These are phyloP conservation scores for Aspergillus neoniger DNA, from an alignment of 2,329 filamentous ascomycete species.

Conservation along the genomic window DNA sequence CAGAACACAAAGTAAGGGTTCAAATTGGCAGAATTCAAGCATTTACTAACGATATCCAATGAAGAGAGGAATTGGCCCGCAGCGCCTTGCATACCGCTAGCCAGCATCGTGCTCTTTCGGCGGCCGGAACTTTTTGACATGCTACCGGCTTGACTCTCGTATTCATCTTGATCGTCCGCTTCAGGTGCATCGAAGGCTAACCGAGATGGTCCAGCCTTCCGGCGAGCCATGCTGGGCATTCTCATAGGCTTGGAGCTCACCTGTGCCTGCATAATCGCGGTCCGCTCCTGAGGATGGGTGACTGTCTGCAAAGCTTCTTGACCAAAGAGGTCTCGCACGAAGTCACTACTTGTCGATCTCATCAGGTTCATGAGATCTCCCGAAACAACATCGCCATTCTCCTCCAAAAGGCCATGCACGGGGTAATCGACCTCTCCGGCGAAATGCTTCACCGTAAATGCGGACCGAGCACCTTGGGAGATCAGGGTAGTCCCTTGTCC, in stretches of 20 bases:
- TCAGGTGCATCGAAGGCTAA: constrained; percentile 36
- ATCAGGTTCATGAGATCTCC: constrained; percentile 95
- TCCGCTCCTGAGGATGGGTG: constrained; percentile 86
- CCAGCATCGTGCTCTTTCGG: constrained; percentile 44
- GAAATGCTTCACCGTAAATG: constrained; percentile 92
- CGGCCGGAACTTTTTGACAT: constrained; percentile 29
- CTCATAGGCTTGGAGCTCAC: constrained; percentile 94
- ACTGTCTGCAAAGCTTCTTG: constrained; percentile 92
- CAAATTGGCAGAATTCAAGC: constrained; percentile 75
- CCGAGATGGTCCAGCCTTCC: constrained; percentile 63
- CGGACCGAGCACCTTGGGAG: constrained; percentile 75
- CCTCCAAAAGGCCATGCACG: constrained; percentile 81
- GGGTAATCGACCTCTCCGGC: constrained; percentile 96
- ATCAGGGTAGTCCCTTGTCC: constrained; percentile 87
- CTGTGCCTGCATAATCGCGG: constrained; percentile 90
- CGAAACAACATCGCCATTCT: constrained; percentile 94
- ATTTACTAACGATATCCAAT: constrained; percentile 87
- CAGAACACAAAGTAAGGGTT: constrained; percentile 98
- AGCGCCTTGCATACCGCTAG: constrained; percentile 69
- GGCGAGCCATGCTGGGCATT: constrained; percentile 86
- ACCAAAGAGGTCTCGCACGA: constrained; percentile 88
- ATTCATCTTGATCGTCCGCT: constrained; percentile 44
- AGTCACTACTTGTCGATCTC: constrained; percentile 81
- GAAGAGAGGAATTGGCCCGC: constrained; percentile 89
- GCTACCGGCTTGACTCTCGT: constrained; percentile 37